Conservation (phyloP, 202 grass and related monocot species). For the Elaeis oleifera region DNA sequence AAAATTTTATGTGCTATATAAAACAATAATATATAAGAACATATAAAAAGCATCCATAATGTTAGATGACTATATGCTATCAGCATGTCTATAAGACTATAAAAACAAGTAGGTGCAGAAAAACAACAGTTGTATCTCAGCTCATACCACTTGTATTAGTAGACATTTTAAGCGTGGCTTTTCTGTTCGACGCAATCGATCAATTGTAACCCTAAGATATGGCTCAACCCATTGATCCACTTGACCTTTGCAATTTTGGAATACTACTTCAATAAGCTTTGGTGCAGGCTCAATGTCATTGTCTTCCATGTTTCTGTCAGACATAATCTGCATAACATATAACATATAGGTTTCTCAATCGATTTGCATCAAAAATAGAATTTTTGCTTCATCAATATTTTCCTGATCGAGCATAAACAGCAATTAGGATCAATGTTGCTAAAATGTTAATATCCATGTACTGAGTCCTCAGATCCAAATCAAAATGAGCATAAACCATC, state of each 20-base stretch:
- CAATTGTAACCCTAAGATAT: slow-evolving; percentile 66
- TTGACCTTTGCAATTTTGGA: slow-evolving; percentile 85
- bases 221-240: slow-evolving; percentile 79
- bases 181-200: slow-evolving; percentile 46
- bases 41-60: no score
- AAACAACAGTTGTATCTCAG: neutral
- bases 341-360: neutral
- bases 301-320: slow-evolving; percentile 76
- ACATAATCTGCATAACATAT: slow-evolving; percentile 51
- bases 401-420: no score
- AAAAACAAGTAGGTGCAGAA: slow-evolving; percentile 12
- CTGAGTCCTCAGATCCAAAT: no score
- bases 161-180: slow-evolving; percentile 79
- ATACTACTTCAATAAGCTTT: slow-evolving; percentile 83
- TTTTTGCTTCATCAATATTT: no score
- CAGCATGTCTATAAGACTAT: neutral
- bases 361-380: no score
- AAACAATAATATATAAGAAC: no score
- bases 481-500: no score
- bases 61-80: neutral
- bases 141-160: slow-evolving; percentile 74
- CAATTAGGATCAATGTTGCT: no score
- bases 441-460: no score
- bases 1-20: no score
- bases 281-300: slow-evolving; percentile 84